Percentiles rank a stretch among this genome's conserved stretches.
Conservation (phyloP, 2,329 filamentous ascomycete genomes). For the Juglanconis juglandina region DNA sequence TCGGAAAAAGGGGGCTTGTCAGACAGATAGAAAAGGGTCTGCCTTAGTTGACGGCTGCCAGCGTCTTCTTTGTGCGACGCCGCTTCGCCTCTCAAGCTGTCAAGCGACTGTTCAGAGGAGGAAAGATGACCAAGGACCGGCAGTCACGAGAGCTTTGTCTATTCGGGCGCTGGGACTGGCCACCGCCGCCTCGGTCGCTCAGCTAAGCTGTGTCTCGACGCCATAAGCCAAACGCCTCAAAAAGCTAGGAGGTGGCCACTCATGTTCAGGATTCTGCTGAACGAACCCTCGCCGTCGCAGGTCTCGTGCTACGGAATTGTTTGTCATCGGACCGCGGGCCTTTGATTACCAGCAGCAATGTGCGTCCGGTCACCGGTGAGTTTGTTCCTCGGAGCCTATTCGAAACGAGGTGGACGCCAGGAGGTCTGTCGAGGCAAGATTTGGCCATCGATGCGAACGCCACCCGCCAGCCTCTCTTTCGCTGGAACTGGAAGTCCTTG, state of each 20-base stretch:
- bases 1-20: not conserved
- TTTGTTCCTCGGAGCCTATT: not conserved
- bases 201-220: conserved; percentile 1
- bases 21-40: not conserved
- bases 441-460: not conserved
- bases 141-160: not conserved
- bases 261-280: not conserved
- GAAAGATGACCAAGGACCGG: not conserved
- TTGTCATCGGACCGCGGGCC: not conserved
- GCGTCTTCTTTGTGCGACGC: not conserved
- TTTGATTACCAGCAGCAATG: not conserved
- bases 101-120: not conserved
- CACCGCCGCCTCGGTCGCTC: not conserved
- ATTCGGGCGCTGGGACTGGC: not conserved
- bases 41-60: not conserved
- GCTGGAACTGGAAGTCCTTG: not conserved
- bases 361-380: not conserved
- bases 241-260: not conserved
- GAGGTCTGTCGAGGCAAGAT: not conserved
- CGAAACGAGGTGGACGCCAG: not conserved
- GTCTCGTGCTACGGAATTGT: not conserved
- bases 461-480: not conserved
- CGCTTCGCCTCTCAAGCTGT: not conserved
- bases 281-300: not conserved
- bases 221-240: not conserved